phyloP scores from a whole-genome alignment of 805 yeast genomes.

The Nakazawaea ernobii region DNA sequence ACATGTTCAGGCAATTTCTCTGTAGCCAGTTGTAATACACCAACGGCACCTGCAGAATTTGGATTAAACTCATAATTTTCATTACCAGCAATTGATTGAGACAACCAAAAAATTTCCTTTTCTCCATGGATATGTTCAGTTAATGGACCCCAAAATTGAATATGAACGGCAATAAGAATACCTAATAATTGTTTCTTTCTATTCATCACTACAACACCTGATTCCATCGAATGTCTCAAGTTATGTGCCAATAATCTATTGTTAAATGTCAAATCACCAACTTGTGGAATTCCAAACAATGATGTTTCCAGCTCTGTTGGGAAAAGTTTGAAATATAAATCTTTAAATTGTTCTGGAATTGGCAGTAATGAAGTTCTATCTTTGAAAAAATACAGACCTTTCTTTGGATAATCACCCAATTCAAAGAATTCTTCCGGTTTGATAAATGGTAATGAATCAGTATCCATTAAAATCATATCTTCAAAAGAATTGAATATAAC shows the following conservation, averaged over 20 bases:
- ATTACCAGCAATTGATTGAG: slow-evolving; percentile 53
- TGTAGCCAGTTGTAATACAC: slow-evolving; percentile 29
- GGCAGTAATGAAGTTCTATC: slow-evolving; percentile 34
- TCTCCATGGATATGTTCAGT: slow-evolving; percentile 67
- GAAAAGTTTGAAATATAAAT: slow-evolving; percentile 29
- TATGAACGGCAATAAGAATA: slow-evolving; percentile 34
- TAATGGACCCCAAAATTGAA: slow-evolving; percentile 38
- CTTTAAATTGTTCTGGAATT: slow-evolving; percentile 39
- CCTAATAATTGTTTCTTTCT: slow-evolving; percentile 45
- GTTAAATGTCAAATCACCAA: slow-evolving; percentile 24
- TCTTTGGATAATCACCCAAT: slow-evolving; percentile 28
- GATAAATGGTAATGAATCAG: slow-evolving; percentile 40
- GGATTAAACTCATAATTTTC: slow-evolving; percentile 45
- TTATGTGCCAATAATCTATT: slow-evolving; percentile 34
- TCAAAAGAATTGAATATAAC: slow-evolving; percentile 52
- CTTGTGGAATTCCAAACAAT: slow-evolving; percentile 25
- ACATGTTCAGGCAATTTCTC: slow-evolving; percentile 5
- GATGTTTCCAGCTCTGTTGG: slow-evolving; percentile 9
- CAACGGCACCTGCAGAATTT: slow-evolving; percentile 52
- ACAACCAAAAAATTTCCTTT: slow-evolving; percentile 74
- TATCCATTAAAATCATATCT: slow-evolving; percentile 49
- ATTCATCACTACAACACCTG: slow-evolving; percentile 43
- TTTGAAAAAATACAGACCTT: slow-evolving; percentile 41
- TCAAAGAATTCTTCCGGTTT: slow-evolving; percentile 32
- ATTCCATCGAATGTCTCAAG: slow-evolving; percentile 41